Evolutionary conservation across 768 basidiomycete species (phyloP).

Genomic region (Candolleomyces aberdarensis): DNA sequence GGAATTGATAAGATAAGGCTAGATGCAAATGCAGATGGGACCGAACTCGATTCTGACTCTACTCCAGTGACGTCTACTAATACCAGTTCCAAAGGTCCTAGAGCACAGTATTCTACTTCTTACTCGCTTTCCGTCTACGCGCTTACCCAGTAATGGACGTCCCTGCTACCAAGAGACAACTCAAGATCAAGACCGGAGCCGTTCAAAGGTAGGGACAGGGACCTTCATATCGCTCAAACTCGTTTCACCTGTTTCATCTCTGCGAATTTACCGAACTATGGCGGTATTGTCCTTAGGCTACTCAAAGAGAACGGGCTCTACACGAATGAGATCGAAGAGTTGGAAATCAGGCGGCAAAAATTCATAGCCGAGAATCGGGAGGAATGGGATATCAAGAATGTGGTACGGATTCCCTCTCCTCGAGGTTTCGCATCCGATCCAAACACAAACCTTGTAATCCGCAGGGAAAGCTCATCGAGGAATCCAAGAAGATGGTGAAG

Average conservation of each 20-base stretch:
- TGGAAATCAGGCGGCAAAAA: conserved; percentile 58
- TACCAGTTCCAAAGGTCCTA: too few relatives aligned
- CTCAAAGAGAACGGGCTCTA: conserved; percentile 69
- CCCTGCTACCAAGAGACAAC: conserved; percentile 53
- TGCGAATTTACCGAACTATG: not conserved
- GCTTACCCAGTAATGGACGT: conserved; percentile 31
- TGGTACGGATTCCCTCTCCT: conserved; percentile 35
- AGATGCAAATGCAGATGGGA: too few relatives aligned
- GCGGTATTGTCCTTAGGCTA: conserved; percentile 39
- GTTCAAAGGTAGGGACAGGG: conserved; percentile 51
- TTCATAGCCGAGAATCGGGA: conserved; percentile 59
- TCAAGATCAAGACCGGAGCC: conserved; percentile 73
- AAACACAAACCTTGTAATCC: not conserved
- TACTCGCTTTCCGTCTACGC: not conserved
- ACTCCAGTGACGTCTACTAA: too few relatives aligned
- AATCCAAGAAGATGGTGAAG: conserved; percentile 77
- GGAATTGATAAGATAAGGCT: not conserved
- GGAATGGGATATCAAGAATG: conserved; percentile 76
- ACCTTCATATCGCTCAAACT: not conserved
- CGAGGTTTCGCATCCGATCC: not conserved
- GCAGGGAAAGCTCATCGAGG: conserved; percentile 67
- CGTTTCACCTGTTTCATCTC: not conserved
- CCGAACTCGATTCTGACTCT: too few relatives aligned
- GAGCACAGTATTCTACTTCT: too few relatives aligned
- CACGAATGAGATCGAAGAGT: conserved; percentile 58